phyloP scores from a whole-genome alignment of 148 eudicot species.

The Diospyros kaki region DNA sequence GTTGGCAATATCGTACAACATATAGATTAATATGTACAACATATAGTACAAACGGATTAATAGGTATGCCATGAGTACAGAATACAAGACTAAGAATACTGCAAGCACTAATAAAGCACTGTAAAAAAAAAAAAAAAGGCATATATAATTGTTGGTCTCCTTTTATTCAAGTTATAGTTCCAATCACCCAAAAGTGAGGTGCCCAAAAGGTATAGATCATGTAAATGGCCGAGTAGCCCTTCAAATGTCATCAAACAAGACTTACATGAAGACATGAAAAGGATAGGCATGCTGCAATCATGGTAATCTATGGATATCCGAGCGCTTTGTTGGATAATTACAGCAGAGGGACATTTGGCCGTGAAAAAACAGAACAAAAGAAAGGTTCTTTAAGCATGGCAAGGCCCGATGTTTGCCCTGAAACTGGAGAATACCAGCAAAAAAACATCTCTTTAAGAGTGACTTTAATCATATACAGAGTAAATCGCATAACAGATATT shows the following conservation, averaged over 20 bases:
- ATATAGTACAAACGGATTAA: not conserved
- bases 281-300: not conserved
- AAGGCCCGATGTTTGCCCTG: not conserved
- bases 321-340: constrained; percentile 6
- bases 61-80: not conserved
- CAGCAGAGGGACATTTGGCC: constrained; percentile 3
- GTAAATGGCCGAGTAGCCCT: not conserved
- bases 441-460: not conserved
- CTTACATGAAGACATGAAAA: not conserved
- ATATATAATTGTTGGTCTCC: not conserved
- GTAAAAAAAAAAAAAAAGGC: not conserved
- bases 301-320: not conserved
- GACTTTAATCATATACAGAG: not conserved
- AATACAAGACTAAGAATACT: not conserved
- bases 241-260: not conserved
- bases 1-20: not conserved
- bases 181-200: not conserved
- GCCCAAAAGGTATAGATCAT: not conserved
- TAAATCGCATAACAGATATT: not conserved
- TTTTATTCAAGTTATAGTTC: not conserved
- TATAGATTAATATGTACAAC: not conserved
- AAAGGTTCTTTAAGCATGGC: constrained; percentile 4
- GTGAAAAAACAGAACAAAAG: constrained; percentile 3
- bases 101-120: not conserved
- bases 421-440: constrained; percentile 3